Evolutionary conservation across 495 filamentous ascomycete genomes (phyloP).

Genomic region (Annulohypoxylon nitens): DNA sequence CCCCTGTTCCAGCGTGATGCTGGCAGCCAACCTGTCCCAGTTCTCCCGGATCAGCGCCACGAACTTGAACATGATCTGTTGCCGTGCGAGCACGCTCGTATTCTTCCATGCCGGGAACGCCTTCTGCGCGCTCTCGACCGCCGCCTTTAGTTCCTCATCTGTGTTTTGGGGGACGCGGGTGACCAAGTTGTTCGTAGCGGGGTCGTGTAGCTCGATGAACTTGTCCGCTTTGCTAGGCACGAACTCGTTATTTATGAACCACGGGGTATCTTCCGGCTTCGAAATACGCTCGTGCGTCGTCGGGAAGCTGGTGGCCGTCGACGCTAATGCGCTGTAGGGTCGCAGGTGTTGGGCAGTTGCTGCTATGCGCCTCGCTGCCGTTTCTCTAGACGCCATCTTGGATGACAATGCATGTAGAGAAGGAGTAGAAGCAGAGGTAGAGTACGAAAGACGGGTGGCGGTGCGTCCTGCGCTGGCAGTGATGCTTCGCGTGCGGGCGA

Average conservation of each 20-base stretch:
- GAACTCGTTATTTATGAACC: constrained; percentile 94
- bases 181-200: constrained; percentile 97
- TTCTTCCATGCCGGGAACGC: constrained; percentile 90
- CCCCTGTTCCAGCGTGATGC: constrained; percentile 97
- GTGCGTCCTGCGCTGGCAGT: constrained; percentile 51
- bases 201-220: constrained; percentile 95
- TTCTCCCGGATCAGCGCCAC: constrained; percentile 89
- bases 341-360: constrained; percentile 71
- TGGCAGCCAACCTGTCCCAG: constrained; percentile 95
- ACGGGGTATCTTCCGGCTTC: constrained; percentile 82
- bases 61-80: constrained; percentile 99
- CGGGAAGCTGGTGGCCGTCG: constrained; percentile 78
- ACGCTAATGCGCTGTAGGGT: constrained; percentile 65
- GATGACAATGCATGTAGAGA: constrained; percentile 32
- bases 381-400: constrained; percentile 53
- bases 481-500: constrained; percentile 53
- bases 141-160: constrained; percentile 87
- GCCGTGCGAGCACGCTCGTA: constrained; percentile 84
- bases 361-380: constrained; percentile 64
- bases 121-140: constrained; percentile 87
- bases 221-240: constrained; percentile 76
- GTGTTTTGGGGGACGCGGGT: constrained; percentile 98
- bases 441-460: constrained; percentile 26
- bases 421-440: constrained; percentile 19
- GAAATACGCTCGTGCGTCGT: constrained; percentile 84